Conservation (phyloP, 495 filamentous ascomycete species). For the Lasiosphaeria ovina region DNA sequence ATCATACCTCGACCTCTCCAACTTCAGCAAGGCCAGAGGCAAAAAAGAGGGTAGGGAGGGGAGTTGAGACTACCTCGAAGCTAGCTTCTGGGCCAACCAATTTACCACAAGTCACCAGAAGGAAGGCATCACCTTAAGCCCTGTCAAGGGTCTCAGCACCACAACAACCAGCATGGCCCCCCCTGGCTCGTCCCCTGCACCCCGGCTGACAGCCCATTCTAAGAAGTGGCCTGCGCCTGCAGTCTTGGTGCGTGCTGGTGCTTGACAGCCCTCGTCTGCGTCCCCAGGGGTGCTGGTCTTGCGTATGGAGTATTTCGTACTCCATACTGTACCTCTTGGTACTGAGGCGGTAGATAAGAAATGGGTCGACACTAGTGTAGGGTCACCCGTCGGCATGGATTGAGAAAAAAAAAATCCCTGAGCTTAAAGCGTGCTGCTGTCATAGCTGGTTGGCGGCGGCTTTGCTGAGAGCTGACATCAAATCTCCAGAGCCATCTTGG, state of each 20-base stretch:
- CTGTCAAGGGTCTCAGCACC: conserved; percentile 26
- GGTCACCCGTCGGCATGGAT: conserved; percentile 12
- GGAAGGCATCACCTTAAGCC: conserved; percentile 22
- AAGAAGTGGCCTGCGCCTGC: not conserved
- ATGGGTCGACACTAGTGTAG: conserved; percentile 12
- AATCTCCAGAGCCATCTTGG: conserved; percentile 17
- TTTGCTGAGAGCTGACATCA: conserved; percentile 19
- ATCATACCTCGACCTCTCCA: conserved; percentile 1
- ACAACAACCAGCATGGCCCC: conserved; percentile 22
- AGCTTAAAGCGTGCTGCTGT: conserved; percentile 14
- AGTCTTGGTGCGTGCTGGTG: conserved; percentile 4
- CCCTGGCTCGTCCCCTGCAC: conserved; percentile 21
- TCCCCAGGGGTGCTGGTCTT: conserved; percentile 9
- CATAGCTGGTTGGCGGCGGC: conserved; percentile 19
- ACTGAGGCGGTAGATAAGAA: conserved; percentile 17
- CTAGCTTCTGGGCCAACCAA: conserved; percentile 23
- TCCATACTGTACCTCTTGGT: conserved; percentile 2
- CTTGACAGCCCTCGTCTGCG: conserved; percentile 10
- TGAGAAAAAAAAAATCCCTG: conserved; percentile 4
- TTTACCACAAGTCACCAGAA: conserved; percentile 13
- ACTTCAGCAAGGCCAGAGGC: conserved; percentile 8
- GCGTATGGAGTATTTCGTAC: not conserved
- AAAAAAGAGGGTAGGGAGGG: conserved; percentile 7
- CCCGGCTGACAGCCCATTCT: conserved; percentile 21
- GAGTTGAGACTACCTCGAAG: no score